Percentiles rank a stretch among this genome's conserved stretches.
phyloP scores from a whole-genome alignment of 2,329 filamentous ascomycete species.

The Venturiaceae sp. region DNA sequence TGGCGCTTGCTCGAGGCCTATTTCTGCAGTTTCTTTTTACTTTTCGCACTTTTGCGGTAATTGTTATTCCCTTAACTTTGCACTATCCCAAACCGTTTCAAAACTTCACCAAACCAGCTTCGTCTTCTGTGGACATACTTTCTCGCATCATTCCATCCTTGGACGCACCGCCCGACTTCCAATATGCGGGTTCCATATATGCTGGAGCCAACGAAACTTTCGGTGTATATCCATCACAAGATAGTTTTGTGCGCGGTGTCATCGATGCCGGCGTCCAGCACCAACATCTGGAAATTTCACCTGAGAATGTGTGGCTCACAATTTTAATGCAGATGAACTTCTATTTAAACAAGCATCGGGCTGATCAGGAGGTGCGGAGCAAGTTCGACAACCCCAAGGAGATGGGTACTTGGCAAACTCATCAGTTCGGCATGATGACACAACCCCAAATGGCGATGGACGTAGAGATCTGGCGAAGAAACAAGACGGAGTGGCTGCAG shows the following conservation, averaged over 20 bases:
- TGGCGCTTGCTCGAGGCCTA: no score
- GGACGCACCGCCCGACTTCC: neutral
- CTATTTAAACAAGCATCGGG: neutral
- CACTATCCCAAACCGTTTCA: neutral
- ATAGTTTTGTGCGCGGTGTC: neutral
- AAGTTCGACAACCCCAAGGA: neutral
- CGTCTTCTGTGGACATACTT: neutral
- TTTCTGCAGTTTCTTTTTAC: no score
- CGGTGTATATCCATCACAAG: neutral
- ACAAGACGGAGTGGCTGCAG: neutral
- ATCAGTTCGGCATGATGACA: neutral
- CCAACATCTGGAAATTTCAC: neutral
- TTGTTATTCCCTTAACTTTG: neutral
- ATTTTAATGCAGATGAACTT: neutral
- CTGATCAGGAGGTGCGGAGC: neutral
- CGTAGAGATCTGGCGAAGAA: neutral
- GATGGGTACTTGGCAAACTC: neutral
- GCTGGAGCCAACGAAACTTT: neutral
- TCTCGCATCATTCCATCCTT: neutral
- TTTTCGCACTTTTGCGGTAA: neutral
- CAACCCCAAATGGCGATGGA: no score
- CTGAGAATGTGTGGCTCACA: neutral
- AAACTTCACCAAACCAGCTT: neutral
- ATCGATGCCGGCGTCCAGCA: neutral
- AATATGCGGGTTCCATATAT: neutral